These are phyloP conservation scores for Phytophthora colocasiae DNA, from an alignment of 352 stramenopile species.

Conservation along the genomic window DNA sequence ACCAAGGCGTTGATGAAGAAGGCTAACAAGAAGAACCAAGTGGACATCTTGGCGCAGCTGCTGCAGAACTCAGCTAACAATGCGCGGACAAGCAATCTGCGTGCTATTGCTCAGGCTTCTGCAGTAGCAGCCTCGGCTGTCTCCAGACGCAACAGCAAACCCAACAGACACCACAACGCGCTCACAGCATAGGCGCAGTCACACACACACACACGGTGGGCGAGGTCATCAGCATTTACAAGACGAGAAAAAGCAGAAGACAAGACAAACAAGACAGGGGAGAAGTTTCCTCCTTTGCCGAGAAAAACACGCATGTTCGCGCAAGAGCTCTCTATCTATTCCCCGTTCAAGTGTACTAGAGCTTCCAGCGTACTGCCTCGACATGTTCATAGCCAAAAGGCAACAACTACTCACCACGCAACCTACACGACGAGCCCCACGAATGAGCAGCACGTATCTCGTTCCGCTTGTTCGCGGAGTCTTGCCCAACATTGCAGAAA, in stretches of 20 bases:
- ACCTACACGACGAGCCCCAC: conserved; percentile 21
- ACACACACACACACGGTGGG: conserved; percentile 17
- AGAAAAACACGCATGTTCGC: conserved; percentile 37
- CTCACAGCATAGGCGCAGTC: conserved; percentile 28
- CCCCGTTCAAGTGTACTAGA: conserved; percentile 38
- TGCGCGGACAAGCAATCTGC: conserved; percentile 39
- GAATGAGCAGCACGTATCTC: conserved; percentile 20
- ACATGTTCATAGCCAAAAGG: conserved; percentile 40
- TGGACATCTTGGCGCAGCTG: conserved; percentile 53
- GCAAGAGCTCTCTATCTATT: conserved; percentile 46
- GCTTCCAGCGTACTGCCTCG: conserved; percentile 32
- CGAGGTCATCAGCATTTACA: conserved; percentile 22
- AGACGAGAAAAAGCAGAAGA: conserved; percentile 50
- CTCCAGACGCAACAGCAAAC: conserved; percentile 34
- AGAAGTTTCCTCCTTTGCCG: conserved; percentile 13
- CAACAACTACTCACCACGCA: conserved; percentile 18
- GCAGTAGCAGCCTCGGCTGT: conserved; percentile 42
- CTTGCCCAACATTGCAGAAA: conserved; percentile 32
- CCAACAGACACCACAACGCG: conserved; percentile 28
- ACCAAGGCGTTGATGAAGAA: conserved; percentile 45
- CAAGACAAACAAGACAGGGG: conserved; percentile 29
- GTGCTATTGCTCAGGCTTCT: conserved; percentile 43
- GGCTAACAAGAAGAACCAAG: conserved; percentile 53
- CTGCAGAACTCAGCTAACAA: conserved; percentile 47
- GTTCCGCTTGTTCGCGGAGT: conserved; percentile 12